Evolutionary conservation across 352 stramenopile genomes (phyloP), one percentile per base, ranked within the genome.

Genomic region (Phytophthora rubi): DNA sequence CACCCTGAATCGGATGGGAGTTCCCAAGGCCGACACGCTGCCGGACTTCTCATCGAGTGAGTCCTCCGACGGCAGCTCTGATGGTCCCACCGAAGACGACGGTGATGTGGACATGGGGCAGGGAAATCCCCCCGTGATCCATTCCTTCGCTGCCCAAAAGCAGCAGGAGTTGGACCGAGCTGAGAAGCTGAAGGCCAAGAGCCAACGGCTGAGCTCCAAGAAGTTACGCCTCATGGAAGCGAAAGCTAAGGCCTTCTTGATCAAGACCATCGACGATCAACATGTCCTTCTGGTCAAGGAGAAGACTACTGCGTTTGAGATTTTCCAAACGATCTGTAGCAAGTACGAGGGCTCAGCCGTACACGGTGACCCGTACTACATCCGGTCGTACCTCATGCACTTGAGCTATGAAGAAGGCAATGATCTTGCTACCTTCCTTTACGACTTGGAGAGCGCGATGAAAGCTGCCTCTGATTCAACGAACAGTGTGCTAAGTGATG

Each of bases 341-440:
- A 45, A 30, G 21, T 65, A 70, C 37, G 63, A 70, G 26, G 63
- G 16, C 8, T 21, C 44, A 49, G 49, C 44, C 6, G n/a, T 59
- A n/a, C 49, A 71, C n/a, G 56, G 49, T 9, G 56, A 65, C 37
- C 64, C 64, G 35, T 66, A 61, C 56, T 71, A 45, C 39, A 64
- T 71, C 55, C 47, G 61, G 48, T 42, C 15, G 8, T 65, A 64
- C 28, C 49, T 71, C 6, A 71, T 71, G 54, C 30, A 6, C 2
- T 9, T 60, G n/a, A 52, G 16, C n/a, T 60, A 52, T 23, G 37
- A 60, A 1, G 55, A 62, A 53, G 16, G 42, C 6, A 15, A 1
- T 1, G 16, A 53, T 5, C 26, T 53, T 2, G 23, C 1, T 0
- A 1, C n/a, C 2, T 35, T 52, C 23, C 1, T 26, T 26, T 26